phyloP scores from a whole-genome alignment of 805 yeast species.

The Wickerhamomyces pijperi region DNA sequence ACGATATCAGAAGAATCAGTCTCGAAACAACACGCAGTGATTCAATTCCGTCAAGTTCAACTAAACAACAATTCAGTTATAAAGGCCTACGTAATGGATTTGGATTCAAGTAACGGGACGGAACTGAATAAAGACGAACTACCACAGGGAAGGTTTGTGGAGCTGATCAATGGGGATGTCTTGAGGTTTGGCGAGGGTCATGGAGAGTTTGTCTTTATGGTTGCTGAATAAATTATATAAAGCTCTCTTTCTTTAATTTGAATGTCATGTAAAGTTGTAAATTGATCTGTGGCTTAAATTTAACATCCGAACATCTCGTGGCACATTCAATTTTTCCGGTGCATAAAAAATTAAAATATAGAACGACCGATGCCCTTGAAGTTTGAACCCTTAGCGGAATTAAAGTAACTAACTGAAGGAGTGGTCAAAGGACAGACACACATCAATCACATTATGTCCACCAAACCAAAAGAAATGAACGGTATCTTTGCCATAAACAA shows the following conservation, averaged over 20 bases:
- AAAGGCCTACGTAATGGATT: slow-evolving; percentile 32
- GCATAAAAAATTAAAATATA: no score
- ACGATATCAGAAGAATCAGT: slow-evolving; percentile 24
- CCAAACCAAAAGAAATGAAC: slow-evolving; percentile 45
- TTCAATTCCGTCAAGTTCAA: slow-evolving; percentile 30
- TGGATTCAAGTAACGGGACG: slow-evolving; percentile 39
- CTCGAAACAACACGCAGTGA: slow-evolving; percentile 38
- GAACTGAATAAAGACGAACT: slow-evolving; percentile 27
- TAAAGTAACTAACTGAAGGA: no score
- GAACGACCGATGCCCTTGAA: no score
- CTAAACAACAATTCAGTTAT: neutral
- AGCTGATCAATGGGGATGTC: slow-evolving; percentile 29
- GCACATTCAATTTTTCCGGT: no score
- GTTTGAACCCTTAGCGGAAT: no score
- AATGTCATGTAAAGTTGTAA: no score
- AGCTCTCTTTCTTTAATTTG: no score
- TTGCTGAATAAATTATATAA: no score
- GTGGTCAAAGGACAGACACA: no score
- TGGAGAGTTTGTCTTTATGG: slow-evolving; percentile 20
- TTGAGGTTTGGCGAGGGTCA: slow-evolving; percentile 26
- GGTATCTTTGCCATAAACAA: slow-evolving; percentile 90
- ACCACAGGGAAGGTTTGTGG: slow-evolving; percentile 30
- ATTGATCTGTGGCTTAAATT: no score
- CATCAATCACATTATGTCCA: neutral
- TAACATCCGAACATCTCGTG: no score